Evolutionary conservation across 371 early-diverging fungal genomes (phyloP), one percentile per base, ranked within the genome.

Genomic region (Apophysomyces variabilis): DNA sequence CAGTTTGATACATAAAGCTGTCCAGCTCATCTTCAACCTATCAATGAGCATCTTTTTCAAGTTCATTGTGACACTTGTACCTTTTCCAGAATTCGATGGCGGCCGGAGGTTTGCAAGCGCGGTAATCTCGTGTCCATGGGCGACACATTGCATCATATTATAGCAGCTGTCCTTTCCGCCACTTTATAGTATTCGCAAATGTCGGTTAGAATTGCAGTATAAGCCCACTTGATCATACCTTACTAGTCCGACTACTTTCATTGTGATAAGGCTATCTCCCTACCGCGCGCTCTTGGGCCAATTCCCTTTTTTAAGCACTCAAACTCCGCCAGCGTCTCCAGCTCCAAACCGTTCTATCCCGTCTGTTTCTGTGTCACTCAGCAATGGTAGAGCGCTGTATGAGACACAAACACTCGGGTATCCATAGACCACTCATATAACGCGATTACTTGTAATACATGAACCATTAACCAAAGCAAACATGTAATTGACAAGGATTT

Each of bases 141-240:
- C 93, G 4, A 93, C 93, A 79, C 96, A 94, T 78, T 96, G 92
- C 89, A 98, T 88, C 89, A 98, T 88, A 72, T 98, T 96, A 80
- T 93, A 99, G 71, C 95, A 92, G 78, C 96, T 96, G 78, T 99
- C 99, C 83, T 99, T 99, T 45, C 99, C 99, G 39, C 99, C 99
- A 77, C 99, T 95, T 65, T n/a, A 66, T 38, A 39, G 61, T 5
- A 45, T 45, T 45, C 13, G 46, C 3, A 45, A n/a, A n/a, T 6
- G n/a, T 16, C 5, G 13, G n/a, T n/a, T 45, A 5, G 7, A 18
- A 13, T 45, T 13, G 13, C 46, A 45, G 16, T n/a, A n/a, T 45
- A 45, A 6, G 16, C 13, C 16, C 13, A 45, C 3, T 3, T 26
- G 13, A 45, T 18, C 16, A 18, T 45, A 45, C 46, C 46, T 45